phyloP scores from a whole-genome alignment of 2,329 filamentous ascomycete genomes.

The Alternaria sp. region DNA sequence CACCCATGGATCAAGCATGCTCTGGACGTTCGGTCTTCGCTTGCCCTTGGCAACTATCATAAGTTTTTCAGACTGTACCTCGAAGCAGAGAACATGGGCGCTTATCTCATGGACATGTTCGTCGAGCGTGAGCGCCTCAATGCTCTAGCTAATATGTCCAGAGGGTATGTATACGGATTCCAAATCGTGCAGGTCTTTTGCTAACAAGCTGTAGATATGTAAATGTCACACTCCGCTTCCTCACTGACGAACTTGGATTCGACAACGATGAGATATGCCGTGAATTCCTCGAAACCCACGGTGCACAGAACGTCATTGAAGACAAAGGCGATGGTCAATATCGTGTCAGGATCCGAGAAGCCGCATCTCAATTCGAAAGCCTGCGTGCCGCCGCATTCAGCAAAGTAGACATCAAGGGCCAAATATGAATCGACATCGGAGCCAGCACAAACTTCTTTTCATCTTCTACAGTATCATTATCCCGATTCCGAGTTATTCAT shows the following conservation, averaged over 20 bases:
- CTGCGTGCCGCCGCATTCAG: conserved; percentile 77
- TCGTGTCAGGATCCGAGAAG: conserved; percentile 67
- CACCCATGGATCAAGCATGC: conserved; percentile 86
- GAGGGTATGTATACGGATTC: conserved; percentile 72
- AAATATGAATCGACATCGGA: conserved; percentile 70
- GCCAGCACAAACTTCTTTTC: conserved; percentile 9
- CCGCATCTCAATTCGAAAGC: conserved; percentile 69
- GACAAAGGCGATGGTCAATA: conserved; percentile 65
- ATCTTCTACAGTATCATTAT: conserved; percentile 7
- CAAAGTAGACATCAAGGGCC: conserved; percentile 95
- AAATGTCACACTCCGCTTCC: conserved; percentile 84
- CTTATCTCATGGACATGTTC: conserved; percentile 99
- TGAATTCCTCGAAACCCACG: conserved; percentile 85
- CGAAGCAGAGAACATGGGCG: conserved; percentile 94
- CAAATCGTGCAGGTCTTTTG: background rate
- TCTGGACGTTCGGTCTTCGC: conserved; percentile 84
- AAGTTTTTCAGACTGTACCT: conserved; percentile 97
- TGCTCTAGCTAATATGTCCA: conserved; percentile 90
- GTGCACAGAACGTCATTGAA: conserved; percentile 76
- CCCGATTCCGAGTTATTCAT: conserved; percentile 14
- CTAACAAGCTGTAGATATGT: conserved; percentile 78
- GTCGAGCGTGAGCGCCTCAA: conserved; percentile 89
- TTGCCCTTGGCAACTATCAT: conserved; percentile 95
- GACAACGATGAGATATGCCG: conserved; percentile 89
- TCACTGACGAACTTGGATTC: conserved; percentile 95